Evolutionary conservation across 2,329 filamentous ascomycete species (phyloP), one percentile per base, ranked within the genome.

Genomic region (Epichloe typhina): DNA sequence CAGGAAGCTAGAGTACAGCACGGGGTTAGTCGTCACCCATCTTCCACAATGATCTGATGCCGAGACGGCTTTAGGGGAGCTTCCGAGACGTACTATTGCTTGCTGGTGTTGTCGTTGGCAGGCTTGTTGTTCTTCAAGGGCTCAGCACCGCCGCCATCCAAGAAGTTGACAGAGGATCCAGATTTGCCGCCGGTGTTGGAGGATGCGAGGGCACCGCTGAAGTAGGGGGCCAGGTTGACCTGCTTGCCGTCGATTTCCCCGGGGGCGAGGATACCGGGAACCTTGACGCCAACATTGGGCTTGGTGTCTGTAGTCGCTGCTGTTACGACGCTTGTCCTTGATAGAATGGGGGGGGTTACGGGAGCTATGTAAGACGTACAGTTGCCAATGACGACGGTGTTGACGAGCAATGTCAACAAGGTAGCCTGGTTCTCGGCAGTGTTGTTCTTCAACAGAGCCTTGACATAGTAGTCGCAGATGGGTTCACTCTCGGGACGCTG

Each of bases 391-490:
- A 82, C 76, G 19, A 74, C 80, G 6, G 77, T 82, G 64, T 82
- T 82, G 58, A 83, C 77, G 4, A 83, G 62, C 1, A 77, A 65
- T 2, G 73, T 78, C 58, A 83, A 57, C 2, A 82, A 66, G 1
- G 70, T 74, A 50, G 70, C 65, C 62, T 83, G 79, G 61, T 80
- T 82, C 33, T 67, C 71, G 17, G 75, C 74, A 38, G 73, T 81
- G 67, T 81, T 82, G 39, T 78, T 68, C 62, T 70, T 75, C 50
- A 82, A 68, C 11, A 82, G 62, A n/a, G 74, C 72, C 3, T 69
- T 77, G 36, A 79, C 81, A 65, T 83, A 83, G 64, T 80, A 80
- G 66, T 82, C 79, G 64, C 79, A 83, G 57, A 83, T 75, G 53
- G 75, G 72, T 3, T 61, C 69, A 57, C 75, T 69, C 12, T 61